phyloP scores from a whole-genome alignment of 768 basidiomycete genomes.

The Vishniacozyma victoriae region DNA sequence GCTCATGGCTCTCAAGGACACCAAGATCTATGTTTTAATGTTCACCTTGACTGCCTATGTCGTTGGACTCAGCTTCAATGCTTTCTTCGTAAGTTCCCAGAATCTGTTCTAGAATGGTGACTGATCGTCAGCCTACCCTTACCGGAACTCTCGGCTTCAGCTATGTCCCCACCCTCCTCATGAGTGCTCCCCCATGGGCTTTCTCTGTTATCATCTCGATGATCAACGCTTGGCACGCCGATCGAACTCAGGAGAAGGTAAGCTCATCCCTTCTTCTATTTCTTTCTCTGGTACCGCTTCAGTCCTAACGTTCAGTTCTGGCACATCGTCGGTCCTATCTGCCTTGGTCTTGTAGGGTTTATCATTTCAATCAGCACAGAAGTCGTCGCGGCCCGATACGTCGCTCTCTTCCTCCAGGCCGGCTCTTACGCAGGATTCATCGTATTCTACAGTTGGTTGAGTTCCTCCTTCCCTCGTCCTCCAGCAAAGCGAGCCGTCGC shows the following conservation, averaged over 20 bases:
- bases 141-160: conserved; percentile 58
- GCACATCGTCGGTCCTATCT: conserved; percentile 54
- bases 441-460: conserved; percentile 51
- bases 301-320: conserved; percentile 48
- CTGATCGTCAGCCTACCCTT: conserved; percentile 49
- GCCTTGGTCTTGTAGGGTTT: conserved; percentile 57
- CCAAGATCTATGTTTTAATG: conserved; percentile 73
- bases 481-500: conserved; percentile 84
- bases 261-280: too few relatives aligned
- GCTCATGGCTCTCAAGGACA: conserved; percentile 60
- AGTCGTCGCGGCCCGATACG: conserved; percentile 40
- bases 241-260: conserved; percentile 59
- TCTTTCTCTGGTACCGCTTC: neutral
- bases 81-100: conserved; percentile 52
- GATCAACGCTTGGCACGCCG: conserved; percentile 56
- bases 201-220: conserved; percentile 54
- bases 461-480: conserved; percentile 64
- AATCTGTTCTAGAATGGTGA: neutral
- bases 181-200: conserved; percentile 66
- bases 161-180: conserved; percentile 61
- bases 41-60: conserved; percentile 58
- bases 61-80: conserved; percentile 63
- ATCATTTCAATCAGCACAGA: conserved; percentile 45
- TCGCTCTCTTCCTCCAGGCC: conserved; percentile 50
- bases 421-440: conserved; percentile 54